Conservation (phyloP, 345 rosid genomes). For the Streptanthus diversifolius region DNA sequence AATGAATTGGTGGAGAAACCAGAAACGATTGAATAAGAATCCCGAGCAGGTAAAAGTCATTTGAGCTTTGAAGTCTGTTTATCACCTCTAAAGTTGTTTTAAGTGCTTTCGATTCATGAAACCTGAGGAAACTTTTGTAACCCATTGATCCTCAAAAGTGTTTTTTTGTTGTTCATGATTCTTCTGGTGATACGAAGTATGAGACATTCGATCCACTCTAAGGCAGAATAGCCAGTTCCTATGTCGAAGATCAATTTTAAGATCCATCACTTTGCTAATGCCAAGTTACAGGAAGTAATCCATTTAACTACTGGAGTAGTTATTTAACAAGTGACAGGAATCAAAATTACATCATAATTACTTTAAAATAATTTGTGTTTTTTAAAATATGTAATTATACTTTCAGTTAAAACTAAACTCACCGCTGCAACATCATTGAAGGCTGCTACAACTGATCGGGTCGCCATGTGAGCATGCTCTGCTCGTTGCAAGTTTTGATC, state of each 20-base stretch:
- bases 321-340: too few species aligned
- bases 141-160: not conserved
- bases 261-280: not conserved
- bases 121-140: not conserved
- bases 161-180: not conserved
- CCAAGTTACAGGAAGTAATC: not conserved
- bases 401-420: not conserved
- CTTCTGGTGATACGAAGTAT: not conserved
- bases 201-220: not conserved
- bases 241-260: not conserved
- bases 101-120: not conserved
- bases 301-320: not conserved
- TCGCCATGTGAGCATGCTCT: not conserved
- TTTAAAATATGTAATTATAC: not conserved
- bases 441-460: not conserved
- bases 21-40: constrained; percentile 11
- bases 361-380: not conserved
- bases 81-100: not conserved
- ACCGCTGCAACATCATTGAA: not conserved
- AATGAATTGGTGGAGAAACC: not conserved
- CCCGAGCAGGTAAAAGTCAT: not conserved
- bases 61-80: not conserved
- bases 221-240: not conserved
- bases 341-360: not conserved
- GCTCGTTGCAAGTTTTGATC: not conserved